Percentiles rank a stretch among this genome's conserved stretches.
phyloP scores from a whole-genome alignment of 2,329 filamentous ascomycete genomes.

The Phoma herbarum region DNA sequence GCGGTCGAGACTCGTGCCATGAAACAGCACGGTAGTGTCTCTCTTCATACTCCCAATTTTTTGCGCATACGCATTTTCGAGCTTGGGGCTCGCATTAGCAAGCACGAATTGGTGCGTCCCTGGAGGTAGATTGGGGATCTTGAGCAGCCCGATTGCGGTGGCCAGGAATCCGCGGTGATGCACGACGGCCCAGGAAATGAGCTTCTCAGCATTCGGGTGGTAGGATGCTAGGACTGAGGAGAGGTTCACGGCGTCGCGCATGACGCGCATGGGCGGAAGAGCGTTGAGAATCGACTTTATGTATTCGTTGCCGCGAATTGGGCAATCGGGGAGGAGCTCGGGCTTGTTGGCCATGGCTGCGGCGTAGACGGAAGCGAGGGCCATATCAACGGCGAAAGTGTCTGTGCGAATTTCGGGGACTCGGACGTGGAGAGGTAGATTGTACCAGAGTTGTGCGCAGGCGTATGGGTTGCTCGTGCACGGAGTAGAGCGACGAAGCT shows the following conservation, averaged over 20 bases:
- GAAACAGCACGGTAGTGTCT: conserved; percentile 42
- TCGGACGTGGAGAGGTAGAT: conserved; percentile 37
- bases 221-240: conserved; percentile 25
- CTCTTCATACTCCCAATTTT: conserved; percentile 14
- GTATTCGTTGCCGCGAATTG: conserved; percentile 24
- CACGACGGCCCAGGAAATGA: conserved; percentile 44
- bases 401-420: conserved; percentile 45
- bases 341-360: conserved; percentile 30
- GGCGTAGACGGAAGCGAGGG: conserved; percentile 40
- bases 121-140: conserved; percentile 39
- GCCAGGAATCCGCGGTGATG: conserved; percentile 43
- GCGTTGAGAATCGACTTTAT: conserved; percentile 35
- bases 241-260: conserved; percentile 31
- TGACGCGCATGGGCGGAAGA: conserved; percentile 34
- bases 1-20: conserved; percentile 46
- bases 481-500: conserved; percentile 36
- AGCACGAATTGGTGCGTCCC: conserved; percentile 48
- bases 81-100: conserved; percentile 37
- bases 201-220: conserved; percentile 34
- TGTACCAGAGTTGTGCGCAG: conserved; percentile 38
- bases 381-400: conserved; percentile 40
- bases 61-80: conserved; percentile 34
- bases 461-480: conserved; percentile 24
- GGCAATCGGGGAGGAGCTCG: conserved; percentile 43
- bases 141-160: conserved; percentile 35